Conservation (phyloP, 1,284 basidiomycete species). For the Fomitopsis betulina region DNA sequence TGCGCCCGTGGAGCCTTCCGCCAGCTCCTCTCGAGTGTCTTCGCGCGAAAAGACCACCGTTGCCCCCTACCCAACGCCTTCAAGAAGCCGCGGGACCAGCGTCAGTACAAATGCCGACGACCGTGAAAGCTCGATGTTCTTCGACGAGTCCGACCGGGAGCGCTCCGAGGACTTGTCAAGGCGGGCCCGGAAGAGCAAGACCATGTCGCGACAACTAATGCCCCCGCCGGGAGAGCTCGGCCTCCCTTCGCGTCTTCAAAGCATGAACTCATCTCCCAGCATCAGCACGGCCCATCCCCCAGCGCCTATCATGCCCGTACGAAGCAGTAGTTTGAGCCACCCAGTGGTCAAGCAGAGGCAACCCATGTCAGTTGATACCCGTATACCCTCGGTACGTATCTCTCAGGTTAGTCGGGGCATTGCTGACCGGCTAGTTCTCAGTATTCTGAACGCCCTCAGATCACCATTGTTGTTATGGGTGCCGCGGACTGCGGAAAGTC, state of each 20-base stretch:
- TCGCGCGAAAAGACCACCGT: conserved; percentile 28
- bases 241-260: conserved; percentile 47
- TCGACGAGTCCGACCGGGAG: conserved; percentile 52
- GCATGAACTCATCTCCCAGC: conserved; percentile 37
- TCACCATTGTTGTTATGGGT: conserved; percentile 67
- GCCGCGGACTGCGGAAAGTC: conserved; percentile 68
- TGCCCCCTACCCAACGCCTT: conserved; percentile 26
- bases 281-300: conserved; percentile 32
- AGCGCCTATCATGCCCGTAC: conserved; percentile 25
- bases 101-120: conserved; percentile 42
- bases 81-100: conserved; percentile 51
- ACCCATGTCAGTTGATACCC: conserved; percentile 29
- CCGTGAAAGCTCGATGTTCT: conserved; percentile 30
- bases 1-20: background rate
- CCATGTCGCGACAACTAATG: conserved; percentile 22
- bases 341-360: conserved; percentile 20
- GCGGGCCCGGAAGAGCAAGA: conserved; percentile 23
- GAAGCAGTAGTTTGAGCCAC: conserved; percentile 33
- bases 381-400: conserved; percentile 12
- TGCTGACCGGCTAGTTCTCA: background rate
- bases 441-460: conserved; percentile 18
- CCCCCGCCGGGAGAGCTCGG: conserved; percentile 46
- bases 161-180: conserved; percentile 37
- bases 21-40: conserved; percentile 20
- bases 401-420: background rate